Percentiles rank a stretch among this genome's conserved stretches.
Conservation (phyloP, 441 rosid genomes). For the Arabidopsis lyrata region DNA sequence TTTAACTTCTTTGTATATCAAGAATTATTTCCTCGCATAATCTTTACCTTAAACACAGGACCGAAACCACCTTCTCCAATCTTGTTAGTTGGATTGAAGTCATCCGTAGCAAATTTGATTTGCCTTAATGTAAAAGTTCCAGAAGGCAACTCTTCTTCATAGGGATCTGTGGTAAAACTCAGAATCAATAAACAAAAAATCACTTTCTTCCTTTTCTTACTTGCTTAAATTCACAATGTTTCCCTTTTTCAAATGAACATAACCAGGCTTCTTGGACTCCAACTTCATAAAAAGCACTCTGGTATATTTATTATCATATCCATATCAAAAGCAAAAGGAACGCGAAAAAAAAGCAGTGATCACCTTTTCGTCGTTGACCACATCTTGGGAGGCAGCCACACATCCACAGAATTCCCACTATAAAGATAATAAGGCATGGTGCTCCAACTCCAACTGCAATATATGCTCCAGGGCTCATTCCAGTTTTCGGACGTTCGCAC, state of each 20-base stretch:
- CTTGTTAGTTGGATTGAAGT: slow-evolving; percentile 71
- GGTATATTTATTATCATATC: not conserved
- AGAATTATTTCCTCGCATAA: slow-evolving; percentile 9
- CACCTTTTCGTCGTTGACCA: slow-evolving; percentile 49
- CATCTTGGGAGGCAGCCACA: slow-evolving; percentile 44
- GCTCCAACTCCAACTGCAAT: slow-evolving; percentile 49
- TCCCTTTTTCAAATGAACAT: slow-evolving; percentile 21
- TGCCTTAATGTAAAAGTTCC: slow-evolving; percentile 69
- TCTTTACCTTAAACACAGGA: slow-evolving; percentile 75
- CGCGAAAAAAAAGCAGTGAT: not conserved
- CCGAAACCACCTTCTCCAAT: slow-evolving; percentile 94
- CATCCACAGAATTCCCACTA: slow-evolving; percentile 56
- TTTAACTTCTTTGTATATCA: slow-evolving; percentile 22
- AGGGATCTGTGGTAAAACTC: slow-evolving; percentile 40
- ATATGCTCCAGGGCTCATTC: slow-evolving; percentile 37
- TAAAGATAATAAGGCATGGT: slow-evolving; percentile 43
- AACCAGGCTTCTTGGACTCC: slow-evolving; percentile 8
- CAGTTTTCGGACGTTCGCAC: slow-evolving; percentile 37
- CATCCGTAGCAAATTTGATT: slow-evolving; percentile 69
- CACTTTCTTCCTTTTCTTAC: slow-evolving; percentile 19
- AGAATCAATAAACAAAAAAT: slow-evolving; percentile 23
- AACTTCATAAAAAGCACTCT: slow-evolving; percentile 16
- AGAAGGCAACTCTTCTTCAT: slow-evolving; percentile 52
- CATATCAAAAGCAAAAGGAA: slow-evolving; percentile 9
- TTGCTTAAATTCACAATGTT: slow-evolving; percentile 7